Evolutionary conservation across 2,329 filamentous ascomycete species (phyloP).

Genomic region (Scedosporium apiospermum): DNA sequence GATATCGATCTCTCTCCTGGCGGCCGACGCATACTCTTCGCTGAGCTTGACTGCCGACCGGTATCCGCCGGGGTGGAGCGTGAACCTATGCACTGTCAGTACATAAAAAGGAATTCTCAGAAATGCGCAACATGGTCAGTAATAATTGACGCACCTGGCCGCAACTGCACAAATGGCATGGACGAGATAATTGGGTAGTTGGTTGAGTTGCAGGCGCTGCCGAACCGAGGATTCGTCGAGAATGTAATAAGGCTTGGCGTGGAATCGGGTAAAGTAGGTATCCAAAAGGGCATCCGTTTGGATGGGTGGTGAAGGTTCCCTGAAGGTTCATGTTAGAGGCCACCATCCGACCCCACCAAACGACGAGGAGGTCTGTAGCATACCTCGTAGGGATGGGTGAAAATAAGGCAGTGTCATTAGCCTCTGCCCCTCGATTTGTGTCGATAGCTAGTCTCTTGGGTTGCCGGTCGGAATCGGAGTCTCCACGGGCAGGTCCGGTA

Average conservation of each 20-base stretch:
- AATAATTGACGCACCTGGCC: slow-evolving; percentile 38
- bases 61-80: slow-evolving; percentile 56
- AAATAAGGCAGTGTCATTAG: slow-evolving; percentile 29
- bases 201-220: slow-evolving; percentile 60
- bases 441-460: slow-evolving; percentile 29
- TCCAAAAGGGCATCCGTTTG: slow-evolving; percentile 59
- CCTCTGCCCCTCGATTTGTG: slow-evolving; percentile 21
- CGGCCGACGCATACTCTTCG: slow-evolving; percentile 62
- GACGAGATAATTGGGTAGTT: slow-evolving; percentile 47
- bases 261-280: slow-evolving; percentile 69
- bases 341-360: neutral
- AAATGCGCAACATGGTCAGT: neutral
- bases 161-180: slow-evolving; percentile 53
- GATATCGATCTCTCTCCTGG: slow-evolving; percentile 61
- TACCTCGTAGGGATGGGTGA: slow-evolving; percentile 31
- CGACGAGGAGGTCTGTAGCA: slow-evolving; percentile 6
- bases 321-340: slow-evolving; percentile 7
- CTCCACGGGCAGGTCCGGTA: neutral
- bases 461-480: slow-evolving; percentile 1
- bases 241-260: slow-evolving; percentile 75
- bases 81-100: slow-evolving; percentile 44
- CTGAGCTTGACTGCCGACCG: slow-evolving; percentile 58
- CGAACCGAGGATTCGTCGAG: slow-evolving; percentile 68
- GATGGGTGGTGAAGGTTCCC: slow-evolving; percentile 22
- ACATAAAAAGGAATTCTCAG: neutral